phyloP scores from a whole-genome alignment of 441 rosid species.

The Capsella rubella region DNA sequence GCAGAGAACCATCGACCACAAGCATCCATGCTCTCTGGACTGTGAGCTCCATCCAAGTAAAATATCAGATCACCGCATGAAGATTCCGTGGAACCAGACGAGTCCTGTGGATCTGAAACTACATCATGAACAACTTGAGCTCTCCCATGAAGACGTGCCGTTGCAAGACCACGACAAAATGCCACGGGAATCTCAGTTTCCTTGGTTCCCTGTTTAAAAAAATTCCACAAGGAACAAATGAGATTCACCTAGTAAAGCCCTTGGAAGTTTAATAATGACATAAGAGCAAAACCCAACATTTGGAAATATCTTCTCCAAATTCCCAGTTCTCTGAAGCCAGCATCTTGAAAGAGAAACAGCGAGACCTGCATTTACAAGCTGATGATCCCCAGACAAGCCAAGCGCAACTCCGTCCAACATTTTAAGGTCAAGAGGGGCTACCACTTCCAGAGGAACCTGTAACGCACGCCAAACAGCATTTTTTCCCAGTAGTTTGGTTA shows the following conservation, averaged over 20 bases:
- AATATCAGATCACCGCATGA: slow-evolving; percentile 72
- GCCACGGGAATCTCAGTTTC: slow-evolving; percentile 59
- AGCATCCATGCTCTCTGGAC: slow-evolving; percentile 95
- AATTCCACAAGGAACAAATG: slow-evolving; percentile 28
- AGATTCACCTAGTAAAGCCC: slow-evolving; percentile 46
- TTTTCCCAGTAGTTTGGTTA: slow-evolving; percentile 10
- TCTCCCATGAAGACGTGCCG: slow-evolving; percentile 79
- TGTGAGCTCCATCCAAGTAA: slow-evolving; percentile 97
- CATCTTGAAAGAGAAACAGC: slow-evolving; percentile 80
- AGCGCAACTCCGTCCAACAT: slow-evolving; percentile 60
- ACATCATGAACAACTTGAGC: slow-evolving; percentile 74
- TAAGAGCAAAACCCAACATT: slow-evolving; percentile 52
- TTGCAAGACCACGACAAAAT: slow-evolving; percentile 82
- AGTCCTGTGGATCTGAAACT: slow-evolving; percentile 44
- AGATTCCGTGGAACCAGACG: slow-evolving; percentile 45
- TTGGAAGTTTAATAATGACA: slow-evolving; percentile 24
- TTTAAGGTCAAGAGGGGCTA: slow-evolving; percentile 61
- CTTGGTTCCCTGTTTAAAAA: slow-evolving; percentile 46
- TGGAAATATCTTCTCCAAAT: slow-evolving; percentile 60
- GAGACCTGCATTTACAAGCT: slow-evolving; percentile 81
- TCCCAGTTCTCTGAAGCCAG: slow-evolving; percentile 86
- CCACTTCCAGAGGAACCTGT: slow-evolving; percentile 77
- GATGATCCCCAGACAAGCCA: slow-evolving; percentile 86
- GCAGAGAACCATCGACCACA: slow-evolving; percentile 93
- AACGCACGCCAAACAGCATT: slow-evolving; percentile 33